Percentiles rank a stretch among this genome's conserved stretches.
Evolutionary conservation across 164 flowering plant genomes (phyloP).

Genomic region (Stephania yunnanensis): DNA sequence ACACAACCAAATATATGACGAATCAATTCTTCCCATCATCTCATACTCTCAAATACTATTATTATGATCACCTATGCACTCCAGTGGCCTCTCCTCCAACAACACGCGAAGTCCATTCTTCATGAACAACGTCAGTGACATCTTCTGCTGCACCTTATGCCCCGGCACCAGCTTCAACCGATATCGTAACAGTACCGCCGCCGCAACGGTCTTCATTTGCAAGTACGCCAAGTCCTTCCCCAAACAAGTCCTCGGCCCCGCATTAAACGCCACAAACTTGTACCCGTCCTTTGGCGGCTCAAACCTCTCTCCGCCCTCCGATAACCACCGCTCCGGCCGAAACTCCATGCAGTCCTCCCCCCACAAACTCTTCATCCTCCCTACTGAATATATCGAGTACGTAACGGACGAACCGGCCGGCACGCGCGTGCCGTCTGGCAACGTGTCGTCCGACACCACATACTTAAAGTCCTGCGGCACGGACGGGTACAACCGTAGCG

Average conservation of each 20-base stretch:
- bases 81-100: constrained; percentile 36
- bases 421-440: constrained; percentile 69
- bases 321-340: constrained; percentile 77
- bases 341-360: constrained; percentile 82
- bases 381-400: constrained; percentile 73
- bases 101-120: constrained; percentile 66
- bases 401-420: constrained; percentile 77
- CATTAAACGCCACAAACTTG: constrained; percentile 76
- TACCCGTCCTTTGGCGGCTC: constrained; percentile 66
- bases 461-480: constrained; percentile 83
- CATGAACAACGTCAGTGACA: constrained; percentile 85
- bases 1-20: too few species aligned
- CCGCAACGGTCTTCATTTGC: constrained; percentile 84
- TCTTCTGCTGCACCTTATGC: constrained; percentile 80
- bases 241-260: constrained; percentile 78
- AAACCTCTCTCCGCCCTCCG: constrained; percentile 43
- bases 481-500: constrained; percentile 78
- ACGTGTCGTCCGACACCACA: constrained; percentile 52
- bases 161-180: constrained; percentile 60
- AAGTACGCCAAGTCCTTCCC: constrained; percentile 90
- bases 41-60: too few species aligned
- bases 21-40: too few species aligned
- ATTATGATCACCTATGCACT: background rate
- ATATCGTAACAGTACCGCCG: constrained; percentile 70
- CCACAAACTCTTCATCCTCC: constrained; percentile 80